A percentile compares a stretch with the other conserved stretches of the same genome.
These are phyloP conservation scores for Penicillium bialowiezense DNA, from an alignment of 495 filamentous ascomycete genomes.

Conservation along the genomic window DNA sequence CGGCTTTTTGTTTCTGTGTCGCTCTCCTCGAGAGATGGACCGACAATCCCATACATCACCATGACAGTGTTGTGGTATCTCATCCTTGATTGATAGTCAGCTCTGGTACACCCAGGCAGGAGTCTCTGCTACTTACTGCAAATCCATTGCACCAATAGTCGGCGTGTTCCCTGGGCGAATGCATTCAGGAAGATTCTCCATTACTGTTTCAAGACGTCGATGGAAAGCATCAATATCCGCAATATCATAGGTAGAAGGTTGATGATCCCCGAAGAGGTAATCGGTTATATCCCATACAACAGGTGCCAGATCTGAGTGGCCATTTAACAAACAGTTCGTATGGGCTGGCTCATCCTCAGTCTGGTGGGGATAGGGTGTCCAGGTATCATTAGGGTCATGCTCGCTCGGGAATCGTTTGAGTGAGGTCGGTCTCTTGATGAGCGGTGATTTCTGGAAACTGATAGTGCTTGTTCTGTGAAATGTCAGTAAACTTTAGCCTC, in stretches of 20 bases:
- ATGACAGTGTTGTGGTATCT: constrained; percentile 5
- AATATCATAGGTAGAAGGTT: not conserved
- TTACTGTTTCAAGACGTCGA: not conserved
- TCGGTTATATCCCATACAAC: constrained; percentile 12
- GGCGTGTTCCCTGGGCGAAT: not conserved
- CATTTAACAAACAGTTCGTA: constrained; percentile 12
- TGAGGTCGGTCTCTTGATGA: constrained; percentile 4
- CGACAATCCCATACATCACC: constrained; percentile 7
- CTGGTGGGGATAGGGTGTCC: constrained; percentile 16
- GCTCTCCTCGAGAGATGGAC: not conserved
- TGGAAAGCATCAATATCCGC: constrained; percentile 1
- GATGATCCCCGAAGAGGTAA: constrained; percentile 12
- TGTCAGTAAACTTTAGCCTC: not conserved
- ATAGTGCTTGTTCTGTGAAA: constrained; percentile 5
- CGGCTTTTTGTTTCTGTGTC: not conserved
- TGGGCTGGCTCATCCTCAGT: constrained; percentile 6
- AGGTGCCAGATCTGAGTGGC: not conserved
- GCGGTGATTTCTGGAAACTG: constrained; percentile 6
- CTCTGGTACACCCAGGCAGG: not conserved
- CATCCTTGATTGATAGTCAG: constrained; percentile 1
- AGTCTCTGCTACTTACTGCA: constrained; percentile 5
- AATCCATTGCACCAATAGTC: constrained; percentile 1
- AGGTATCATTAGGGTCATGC: constrained; percentile 13
- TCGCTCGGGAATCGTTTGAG: constrained; percentile 3
- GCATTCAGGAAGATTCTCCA: not conserved